Conservation (phyloP, 2,329 filamentous ascomycete species). For the Aspergillus terreus region DNA sequence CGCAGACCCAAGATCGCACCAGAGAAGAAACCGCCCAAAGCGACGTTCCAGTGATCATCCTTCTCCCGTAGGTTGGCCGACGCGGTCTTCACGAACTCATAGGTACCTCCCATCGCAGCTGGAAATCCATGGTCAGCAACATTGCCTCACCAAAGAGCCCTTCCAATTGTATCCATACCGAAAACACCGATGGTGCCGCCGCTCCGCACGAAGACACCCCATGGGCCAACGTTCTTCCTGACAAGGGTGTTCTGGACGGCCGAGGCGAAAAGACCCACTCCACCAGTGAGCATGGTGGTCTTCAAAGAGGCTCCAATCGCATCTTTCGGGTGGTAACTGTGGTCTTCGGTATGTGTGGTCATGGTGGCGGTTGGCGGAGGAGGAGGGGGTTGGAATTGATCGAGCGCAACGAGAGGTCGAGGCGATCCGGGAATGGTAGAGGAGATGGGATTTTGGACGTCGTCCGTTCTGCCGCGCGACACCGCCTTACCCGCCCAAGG, state of each 20-base stretch:
- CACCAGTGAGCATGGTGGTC: slow-evolving; percentile 62
- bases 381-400: slow-evolving; percentile 11
- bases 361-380: slow-evolving; percentile 39
- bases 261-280: slow-evolving; percentile 67
- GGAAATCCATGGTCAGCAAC: slow-evolving; percentile 14
- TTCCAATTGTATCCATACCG: slow-evolving; percentile 46
- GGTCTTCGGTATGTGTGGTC: slow-evolving; percentile 46
- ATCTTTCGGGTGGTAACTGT: slow-evolving; percentile 68
- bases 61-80: slow-evolving; percentile 81
- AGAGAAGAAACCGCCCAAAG: slow-evolving; percentile 71
- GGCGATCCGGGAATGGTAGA: slow-evolving; percentile 7
- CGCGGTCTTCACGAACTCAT: slow-evolving; percentile 71
- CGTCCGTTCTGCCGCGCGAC: slow-evolving; percentile 20
- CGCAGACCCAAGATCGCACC: slow-evolving; percentile 69
- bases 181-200: slow-evolving; percentile 69
- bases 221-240: slow-evolving; percentile 74
- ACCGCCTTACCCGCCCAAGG: slow-evolving; percentile 19
- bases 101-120: slow-evolving; percentile 72
- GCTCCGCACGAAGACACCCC: slow-evolving; percentile 74
- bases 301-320: slow-evolving; percentile 65
- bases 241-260: slow-evolving; percentile 83
- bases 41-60: slow-evolving; percentile 73
- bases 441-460: slow-evolving; percentile 24
- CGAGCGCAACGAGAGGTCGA: slow-evolving; percentile 8
- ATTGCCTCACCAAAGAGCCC: not conserved